Evolutionary conservation across 2,329 filamentous ascomycete genomes (phyloP).

Genomic region (Exophiala spinifera): DNA sequence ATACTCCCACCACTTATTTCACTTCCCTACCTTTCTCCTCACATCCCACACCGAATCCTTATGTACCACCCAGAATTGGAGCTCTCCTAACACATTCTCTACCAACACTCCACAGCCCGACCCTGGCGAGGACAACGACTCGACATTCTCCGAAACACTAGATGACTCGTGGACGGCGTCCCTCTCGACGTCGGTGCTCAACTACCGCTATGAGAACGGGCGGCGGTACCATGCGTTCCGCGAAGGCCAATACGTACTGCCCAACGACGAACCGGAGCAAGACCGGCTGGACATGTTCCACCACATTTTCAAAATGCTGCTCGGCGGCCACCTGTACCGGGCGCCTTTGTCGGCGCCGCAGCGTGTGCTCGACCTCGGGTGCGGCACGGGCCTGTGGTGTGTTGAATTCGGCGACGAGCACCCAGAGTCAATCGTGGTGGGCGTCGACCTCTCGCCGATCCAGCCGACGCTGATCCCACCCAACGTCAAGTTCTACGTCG

Average conservation of each 20-base stretch:
- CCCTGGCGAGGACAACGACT: neutral
- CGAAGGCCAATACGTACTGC: constrained; percentile 27
- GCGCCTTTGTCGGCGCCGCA: constrained; percentile 29
- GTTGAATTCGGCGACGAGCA: constrained; percentile 42
- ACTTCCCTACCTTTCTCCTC: neutral
- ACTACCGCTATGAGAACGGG: constrained; percentile 34
- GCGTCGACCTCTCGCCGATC: constrained; percentile 40
- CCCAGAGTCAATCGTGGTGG: constrained; percentile 36
- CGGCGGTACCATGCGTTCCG: constrained; percentile 34
- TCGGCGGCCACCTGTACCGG: constrained; percentile 28
- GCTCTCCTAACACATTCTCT: no score
- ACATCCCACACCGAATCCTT: neutral
- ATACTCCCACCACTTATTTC: no score
- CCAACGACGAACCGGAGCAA: constrained; percentile 22
- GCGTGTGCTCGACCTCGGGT: constrained; percentile 40
- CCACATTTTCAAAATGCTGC: constrained; percentile 2
- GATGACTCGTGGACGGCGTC: neutral
- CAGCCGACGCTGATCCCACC: constrained; percentile 47
- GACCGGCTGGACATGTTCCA: constrained; percentile 8
- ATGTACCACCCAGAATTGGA: no score
- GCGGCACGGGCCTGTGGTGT: constrained; percentile 43
- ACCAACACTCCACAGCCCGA: neutral
- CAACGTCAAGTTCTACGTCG: constrained; percentile 55
- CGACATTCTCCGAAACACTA: neutral
- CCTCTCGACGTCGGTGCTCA: constrained; percentile 23